phyloP scores from a whole-genome alignment of 306 rosid species.

The Trifolium pratense region DNA sequence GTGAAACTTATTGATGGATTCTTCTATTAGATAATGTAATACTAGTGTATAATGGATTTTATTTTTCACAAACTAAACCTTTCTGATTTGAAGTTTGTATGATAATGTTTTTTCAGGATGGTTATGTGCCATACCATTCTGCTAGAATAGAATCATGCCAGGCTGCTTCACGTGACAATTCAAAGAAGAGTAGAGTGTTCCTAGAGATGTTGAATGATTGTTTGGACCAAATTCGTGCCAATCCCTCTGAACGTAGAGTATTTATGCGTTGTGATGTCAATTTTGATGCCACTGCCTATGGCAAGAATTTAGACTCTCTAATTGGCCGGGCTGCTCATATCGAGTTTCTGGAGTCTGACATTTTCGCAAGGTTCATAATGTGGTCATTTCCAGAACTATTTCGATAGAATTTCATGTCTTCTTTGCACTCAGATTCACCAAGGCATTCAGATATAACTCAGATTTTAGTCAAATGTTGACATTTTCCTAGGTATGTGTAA shows the following conservation, averaged over 20 bases:
- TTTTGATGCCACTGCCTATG: constrained; percentile 74
- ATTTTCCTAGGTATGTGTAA: constrained; percentile 8
- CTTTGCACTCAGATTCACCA: constrained; percentile 44
- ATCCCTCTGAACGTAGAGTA: constrained; percentile 59
- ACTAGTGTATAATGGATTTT: neutral
- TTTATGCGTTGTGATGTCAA: constrained; percentile 92
- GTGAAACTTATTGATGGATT: too few relatives aligned
- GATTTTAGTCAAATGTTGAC: too few relatives aligned
- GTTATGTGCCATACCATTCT: constrained; percentile 94
- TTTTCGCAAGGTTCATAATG: constrained; percentile 76
- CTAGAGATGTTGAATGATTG: constrained; percentile 79
- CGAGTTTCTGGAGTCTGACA: constrained; percentile 85
- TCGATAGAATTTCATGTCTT: constrained; percentile 43
- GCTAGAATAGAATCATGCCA: constrained; percentile 90
- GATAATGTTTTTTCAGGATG: constrained; percentile 59
- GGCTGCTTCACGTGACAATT: constrained; percentile 77
- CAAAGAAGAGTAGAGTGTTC: constrained; percentile 72
- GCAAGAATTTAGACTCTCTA: constrained; percentile 81
- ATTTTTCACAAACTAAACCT: neutral
- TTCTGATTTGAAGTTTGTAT: neutral
- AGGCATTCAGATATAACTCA: constrained; percentile 7
- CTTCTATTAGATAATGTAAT: neutral
- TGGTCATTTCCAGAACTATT: constrained; percentile 93
- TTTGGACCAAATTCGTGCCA: constrained; percentile 82
- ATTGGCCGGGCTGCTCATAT: constrained; percentile 95